A percentile compares a stretch with the other conserved stretches of the same genome.
These are phyloP conservation scores for Cryphonectria radicalis DNA, from an alignment of 2,329 filamentous ascomycete species.

Conservation along the genomic window DNA sequence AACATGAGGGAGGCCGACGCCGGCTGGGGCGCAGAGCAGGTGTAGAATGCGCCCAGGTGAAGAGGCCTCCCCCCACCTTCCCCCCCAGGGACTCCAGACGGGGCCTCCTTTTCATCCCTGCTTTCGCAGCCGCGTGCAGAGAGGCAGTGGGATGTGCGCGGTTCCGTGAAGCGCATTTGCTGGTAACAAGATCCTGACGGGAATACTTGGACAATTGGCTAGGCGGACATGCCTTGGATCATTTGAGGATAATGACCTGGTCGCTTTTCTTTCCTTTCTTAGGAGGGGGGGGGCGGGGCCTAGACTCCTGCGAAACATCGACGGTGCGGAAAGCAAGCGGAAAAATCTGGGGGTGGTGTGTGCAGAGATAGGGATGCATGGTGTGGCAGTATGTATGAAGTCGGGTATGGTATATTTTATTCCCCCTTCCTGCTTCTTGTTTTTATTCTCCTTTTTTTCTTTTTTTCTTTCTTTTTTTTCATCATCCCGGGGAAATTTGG, in stretches of 20 bases:
- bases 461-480: not conserved
- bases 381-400: slow-evolving; percentile 12
- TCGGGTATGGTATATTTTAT: not conserved
- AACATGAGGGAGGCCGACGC: slow-evolving; percentile 81
- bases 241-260: not conserved
- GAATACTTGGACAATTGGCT: not conserved
- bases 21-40: slow-evolving; percentile 78
- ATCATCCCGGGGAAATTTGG: not conserved
- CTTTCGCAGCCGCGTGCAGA: not conserved
- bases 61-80: too few relatives aligned
- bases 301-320: not conserved
- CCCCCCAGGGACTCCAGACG: not conserved
- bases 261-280: not conserved
- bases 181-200: not conserved
- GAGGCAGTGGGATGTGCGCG: not conserved
- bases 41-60: slow-evolving; percentile 49
- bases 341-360: not conserved
- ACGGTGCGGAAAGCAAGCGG: not conserved
- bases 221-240: not conserved
- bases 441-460: not conserved
- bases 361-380: not conserved
- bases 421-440: not conserved
- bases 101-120: not conserved
- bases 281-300: not conserved
- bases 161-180: not conserved